These are phyloP conservation scores for Ustilago trichophora DNA, from an alignment of 1,284 basidiomycete genomes.

Conservation along the genomic window DNA sequence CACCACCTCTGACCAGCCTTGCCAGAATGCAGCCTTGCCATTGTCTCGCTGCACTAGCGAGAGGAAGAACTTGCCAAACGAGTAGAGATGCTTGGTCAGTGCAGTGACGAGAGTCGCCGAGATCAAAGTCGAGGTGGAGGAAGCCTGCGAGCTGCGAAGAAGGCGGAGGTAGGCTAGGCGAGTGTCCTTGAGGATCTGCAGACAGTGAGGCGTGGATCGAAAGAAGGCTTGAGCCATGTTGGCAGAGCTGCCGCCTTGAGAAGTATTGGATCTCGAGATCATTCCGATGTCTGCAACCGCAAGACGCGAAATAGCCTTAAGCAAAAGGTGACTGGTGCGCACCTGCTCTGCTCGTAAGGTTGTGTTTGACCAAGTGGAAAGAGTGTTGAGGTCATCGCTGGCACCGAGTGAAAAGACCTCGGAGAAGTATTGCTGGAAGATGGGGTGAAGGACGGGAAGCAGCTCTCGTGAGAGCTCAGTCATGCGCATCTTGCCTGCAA, in stretches of 20 bases:
- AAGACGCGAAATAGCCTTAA: conserved; percentile 57
- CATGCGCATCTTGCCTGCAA: conserved; percentile 65
- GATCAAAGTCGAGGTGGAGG: conserved; percentile 10
- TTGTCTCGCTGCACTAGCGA: conserved; percentile 56
- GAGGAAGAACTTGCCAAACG: conserved; percentile 62
- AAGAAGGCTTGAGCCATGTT: conserved; percentile 63
- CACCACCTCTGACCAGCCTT: conserved; percentile 61
- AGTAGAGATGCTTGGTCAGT: conserved; percentile 61
- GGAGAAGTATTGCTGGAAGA: conserved; percentile 57
- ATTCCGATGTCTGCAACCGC: conserved; percentile 60
- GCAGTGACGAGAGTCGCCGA: conserved; percentile 25
- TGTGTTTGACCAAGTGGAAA: conserved; percentile 52
- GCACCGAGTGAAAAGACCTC: conserved; percentile 46
- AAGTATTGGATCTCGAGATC: conserved; percentile 39
- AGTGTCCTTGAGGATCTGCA: conserved; percentile 50
- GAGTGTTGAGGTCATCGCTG: conserved; percentile 23
- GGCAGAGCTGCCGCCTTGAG: conserved; percentile 25
- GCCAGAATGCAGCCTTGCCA: conserved; percentile 60
- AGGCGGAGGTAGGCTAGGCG: conserved; percentile 44
- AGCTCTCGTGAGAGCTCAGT: conserved; percentile 59
- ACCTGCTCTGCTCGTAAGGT: conserved; percentile 50
- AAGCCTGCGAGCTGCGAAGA: conserved; percentile 19
- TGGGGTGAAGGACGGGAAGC: conserved; percentile 58
- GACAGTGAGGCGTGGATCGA: conserved; percentile 51
- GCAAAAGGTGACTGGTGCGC: conserved; percentile 60